Percentiles rank a stretch among this genome's conserved stretches.
phyloP scores from a whole-genome alignment of 2,329 filamentous ascomycete species.

The Cadophora gregata region DNA sequence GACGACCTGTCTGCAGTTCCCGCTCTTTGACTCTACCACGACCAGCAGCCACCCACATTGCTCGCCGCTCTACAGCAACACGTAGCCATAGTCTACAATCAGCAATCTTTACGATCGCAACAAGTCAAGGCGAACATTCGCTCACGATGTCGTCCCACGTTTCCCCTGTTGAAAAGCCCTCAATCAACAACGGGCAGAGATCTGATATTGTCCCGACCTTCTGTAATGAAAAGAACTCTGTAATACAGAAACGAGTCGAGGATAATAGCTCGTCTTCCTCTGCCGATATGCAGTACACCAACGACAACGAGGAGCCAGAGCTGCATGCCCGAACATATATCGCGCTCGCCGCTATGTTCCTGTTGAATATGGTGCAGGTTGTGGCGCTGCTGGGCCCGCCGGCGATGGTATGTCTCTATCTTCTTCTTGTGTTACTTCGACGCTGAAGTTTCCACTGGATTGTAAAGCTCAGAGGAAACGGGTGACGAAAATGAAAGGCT shows the following conservation, averaged over 20 bases:
- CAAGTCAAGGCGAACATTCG: neutral
- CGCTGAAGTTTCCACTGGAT: too few species aligned
- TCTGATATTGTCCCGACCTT: neutral
- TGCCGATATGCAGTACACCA: neutral
- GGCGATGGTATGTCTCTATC: neutral
- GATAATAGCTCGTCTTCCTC: neutral
- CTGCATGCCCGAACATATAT: neutral
- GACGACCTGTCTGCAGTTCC: neutral
- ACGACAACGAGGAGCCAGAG: neutral
- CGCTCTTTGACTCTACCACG: too few species aligned
- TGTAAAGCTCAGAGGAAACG: too few species aligned
- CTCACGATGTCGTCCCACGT: constrained; percentile 1
- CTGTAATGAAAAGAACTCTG: neutral
- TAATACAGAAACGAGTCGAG: neutral
- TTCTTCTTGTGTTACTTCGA: neutral
- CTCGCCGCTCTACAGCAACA: too few species aligned
- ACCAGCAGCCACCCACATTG: too few species aligned
- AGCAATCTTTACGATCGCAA: neutral
- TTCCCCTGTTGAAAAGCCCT: neutral
- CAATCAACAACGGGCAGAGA: neutral
- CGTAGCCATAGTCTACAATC: neutral
- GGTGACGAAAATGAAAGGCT: neutral
- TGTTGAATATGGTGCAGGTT: constrained; percentile 2
- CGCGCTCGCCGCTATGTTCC: constrained; percentile 1
- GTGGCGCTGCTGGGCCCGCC: neutral